Evolutionary conservation across 192 early-diverging fungal species (phyloP).

Genomic region (Geranomyces michiganensis): DNA sequence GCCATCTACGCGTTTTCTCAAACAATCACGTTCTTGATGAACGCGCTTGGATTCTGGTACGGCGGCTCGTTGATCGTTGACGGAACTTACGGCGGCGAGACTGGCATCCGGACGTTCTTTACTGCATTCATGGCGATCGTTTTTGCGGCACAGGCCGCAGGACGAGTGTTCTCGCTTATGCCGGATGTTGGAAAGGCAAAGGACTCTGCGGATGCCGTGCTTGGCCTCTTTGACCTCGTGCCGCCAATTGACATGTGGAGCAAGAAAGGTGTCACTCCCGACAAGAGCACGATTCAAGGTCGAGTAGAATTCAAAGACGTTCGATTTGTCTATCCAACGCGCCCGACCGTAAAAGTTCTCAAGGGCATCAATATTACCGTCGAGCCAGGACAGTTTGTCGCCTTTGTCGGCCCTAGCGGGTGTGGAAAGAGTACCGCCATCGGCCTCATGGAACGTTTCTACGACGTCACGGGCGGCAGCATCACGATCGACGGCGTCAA

Average conservation of each 20-base stretch:
- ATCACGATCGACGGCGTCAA: constrained; percentile 63
- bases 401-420: constrained; percentile 83
- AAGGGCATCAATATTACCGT: constrained; percentile 58
- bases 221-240: constrained; percentile 43
- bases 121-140: constrained; percentile 54
- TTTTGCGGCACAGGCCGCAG: constrained; percentile 50
- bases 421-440: constrained; percentile 74
- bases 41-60: constrained; percentile 58
- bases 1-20: constrained; percentile 80
- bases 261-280: constrained; percentile 40
- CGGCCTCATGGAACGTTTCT: constrained; percentile 70
- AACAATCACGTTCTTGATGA: constrained; percentile 75
- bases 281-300: constrained; percentile 34
- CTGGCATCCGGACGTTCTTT: constrained; percentile 53
- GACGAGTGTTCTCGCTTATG: constrained; percentile 47
- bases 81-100: constrained; percentile 37
- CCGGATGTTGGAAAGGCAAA: constrained; percentile 56
- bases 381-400: constrained; percentile 73
- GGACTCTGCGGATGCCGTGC: constrained; percentile 44
- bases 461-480: constrained; percentile 69
- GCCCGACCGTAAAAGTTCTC: constrained; percentile 59
- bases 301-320: constrained; percentile 49
- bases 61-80: constrained; percentile 37
- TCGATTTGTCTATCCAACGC: constrained; percentile 57
- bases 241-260: constrained; percentile 60